phyloP scores from a whole-genome alignment of 805 yeast species.

The Pichia nakasei region DNA sequence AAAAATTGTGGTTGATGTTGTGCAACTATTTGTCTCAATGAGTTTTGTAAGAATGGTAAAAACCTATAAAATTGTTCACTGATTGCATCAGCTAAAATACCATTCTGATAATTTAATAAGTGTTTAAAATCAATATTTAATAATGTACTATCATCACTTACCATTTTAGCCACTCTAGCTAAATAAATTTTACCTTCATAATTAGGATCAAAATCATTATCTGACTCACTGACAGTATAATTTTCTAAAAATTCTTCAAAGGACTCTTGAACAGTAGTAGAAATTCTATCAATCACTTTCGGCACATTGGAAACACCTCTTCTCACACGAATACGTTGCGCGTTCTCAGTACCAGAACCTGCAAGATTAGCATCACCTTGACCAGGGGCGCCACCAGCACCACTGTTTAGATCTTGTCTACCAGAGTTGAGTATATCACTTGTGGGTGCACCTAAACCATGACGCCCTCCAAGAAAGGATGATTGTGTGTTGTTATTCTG shows the following conservation, averaged over 20 bases:
- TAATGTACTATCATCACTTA: conserved; percentile 63
- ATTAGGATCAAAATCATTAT: conserved; percentile 27
- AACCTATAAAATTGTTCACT: conserved; percentile 89
- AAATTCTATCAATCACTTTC: conserved; percentile 83
- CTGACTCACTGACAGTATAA: conserved; percentile 35
- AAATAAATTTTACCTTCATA: conserved; percentile 56
- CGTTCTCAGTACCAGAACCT: background rate
- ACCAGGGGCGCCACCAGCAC: background rate
- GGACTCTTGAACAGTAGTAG: conserved; percentile 86
- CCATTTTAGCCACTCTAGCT: conserved; percentile 76
- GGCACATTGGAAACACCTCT: conserved; percentile 61
- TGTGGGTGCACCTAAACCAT: conserved; percentile 4
- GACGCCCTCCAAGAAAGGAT: conserved; percentile 10
- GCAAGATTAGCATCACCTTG: conserved; percentile 1
- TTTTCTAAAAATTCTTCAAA: conserved; percentile 78
- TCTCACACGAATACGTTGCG: conserved; percentile 4
- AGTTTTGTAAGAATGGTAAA: conserved; percentile 72
- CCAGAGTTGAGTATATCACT: conserved; percentile 1
- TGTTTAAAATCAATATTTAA: conserved; percentile 82
- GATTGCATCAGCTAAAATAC: conserved; percentile 83
- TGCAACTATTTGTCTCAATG: conserved; percentile 63
- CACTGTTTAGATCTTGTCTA: background rate
- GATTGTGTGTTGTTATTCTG: background rate
- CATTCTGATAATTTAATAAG: conserved; percentile 64
- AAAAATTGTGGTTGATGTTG: conserved; percentile 68